These are phyloP conservation scores for Aspergillus cristatus DNA, from an alignment of 495 filamentous ascomycete genomes.

Conservation along the genomic window DNA sequence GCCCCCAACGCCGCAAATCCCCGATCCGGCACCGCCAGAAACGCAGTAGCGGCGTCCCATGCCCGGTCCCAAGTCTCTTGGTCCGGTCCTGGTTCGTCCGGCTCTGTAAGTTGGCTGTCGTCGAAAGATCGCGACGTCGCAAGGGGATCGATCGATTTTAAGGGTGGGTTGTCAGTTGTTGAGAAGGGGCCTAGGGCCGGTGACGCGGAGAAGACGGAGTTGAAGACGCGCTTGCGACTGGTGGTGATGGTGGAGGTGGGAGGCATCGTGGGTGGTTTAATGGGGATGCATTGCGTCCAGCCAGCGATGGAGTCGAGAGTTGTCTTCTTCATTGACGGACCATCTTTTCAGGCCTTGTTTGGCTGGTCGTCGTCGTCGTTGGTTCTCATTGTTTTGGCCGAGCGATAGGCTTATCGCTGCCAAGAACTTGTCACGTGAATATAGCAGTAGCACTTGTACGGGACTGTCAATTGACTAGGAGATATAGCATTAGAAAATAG, in stretches of 20 bases:
- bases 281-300: constrained; percentile 1
- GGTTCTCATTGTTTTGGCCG: neutral
- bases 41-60: constrained; percentile 58
- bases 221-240: constrained; percentile 37
- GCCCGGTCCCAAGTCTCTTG: constrained; percentile 57
- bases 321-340: neutral
- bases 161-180: too few species aligned
- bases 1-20: constrained; percentile 19
- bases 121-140: constrained; percentile 1
- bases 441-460: too few species aligned
- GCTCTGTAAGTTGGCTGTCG: constrained; percentile 6
- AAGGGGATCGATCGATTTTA: too few species aligned
- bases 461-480: too few species aligned
- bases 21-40: constrained; percentile 45
- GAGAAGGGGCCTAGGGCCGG: constrained; percentile 15
- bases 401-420: constrained; percentile 8
- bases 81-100: constrained; percentile 24
- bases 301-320: constrained; percentile 1
- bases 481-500: too few species aligned
- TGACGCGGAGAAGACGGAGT: constrained; percentile 42
- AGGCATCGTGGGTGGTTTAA: constrained; percentile 12
- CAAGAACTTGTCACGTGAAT: constrained; percentile 9
- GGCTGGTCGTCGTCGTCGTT: too few species aligned
- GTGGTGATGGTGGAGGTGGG: constrained; percentile 21
- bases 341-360: neutral